Evolutionary conservation across 306 rosid genomes (phyloP).

Genomic region (Oxytropis ochrocephala): DNA sequence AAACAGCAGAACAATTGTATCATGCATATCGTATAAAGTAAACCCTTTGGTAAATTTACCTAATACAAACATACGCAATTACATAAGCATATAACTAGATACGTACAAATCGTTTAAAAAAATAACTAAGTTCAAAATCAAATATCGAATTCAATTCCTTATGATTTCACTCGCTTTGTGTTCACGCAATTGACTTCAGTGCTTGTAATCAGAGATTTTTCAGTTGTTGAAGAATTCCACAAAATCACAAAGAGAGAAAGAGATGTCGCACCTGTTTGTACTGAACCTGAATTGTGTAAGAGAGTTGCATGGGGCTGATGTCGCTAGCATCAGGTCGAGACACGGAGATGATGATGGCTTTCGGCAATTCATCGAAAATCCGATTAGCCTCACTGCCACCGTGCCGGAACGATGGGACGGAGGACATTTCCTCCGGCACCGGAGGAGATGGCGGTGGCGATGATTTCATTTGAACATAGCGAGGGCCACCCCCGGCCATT

Average conservation of each 20-base stretch:
- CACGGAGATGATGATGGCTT: constrained; percentile 70
- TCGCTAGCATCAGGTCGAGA: constrained; percentile 95
- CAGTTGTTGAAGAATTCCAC: background rate
- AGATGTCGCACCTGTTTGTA: constrained; percentile 60
- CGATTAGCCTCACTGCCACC: constrained; percentile 35
- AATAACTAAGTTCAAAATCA: constrained; percentile 17
- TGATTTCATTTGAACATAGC: constrained; percentile 66
- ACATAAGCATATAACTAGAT: background rate
- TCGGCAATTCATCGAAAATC: constrained; percentile 86
- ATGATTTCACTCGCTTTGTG: background rate
- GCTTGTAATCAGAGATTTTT: background rate
- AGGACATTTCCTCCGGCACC: constrained; percentile 13
- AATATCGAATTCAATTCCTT: background rate
- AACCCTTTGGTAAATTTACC: background rate
- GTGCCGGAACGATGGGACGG: constrained; percentile 43
- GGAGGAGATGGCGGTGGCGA: constrained; percentile 41
- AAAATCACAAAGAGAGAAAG: constrained; percentile 4
- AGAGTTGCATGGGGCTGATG: constrained; percentile 87
- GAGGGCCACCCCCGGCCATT: constrained; percentile 42
- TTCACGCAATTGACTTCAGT: constrained; percentile 14
- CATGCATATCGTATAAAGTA: background rate
- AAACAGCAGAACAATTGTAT: background rate
- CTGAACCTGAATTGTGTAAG: constrained; percentile 78
- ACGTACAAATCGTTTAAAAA: background rate
- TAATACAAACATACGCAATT: background rate